Evolutionary conservation across 2,329 filamentous ascomycete genomes (phyloP), one percentile per base, ranked within the genome.

Genomic region (Polychaeton citri): DNA sequence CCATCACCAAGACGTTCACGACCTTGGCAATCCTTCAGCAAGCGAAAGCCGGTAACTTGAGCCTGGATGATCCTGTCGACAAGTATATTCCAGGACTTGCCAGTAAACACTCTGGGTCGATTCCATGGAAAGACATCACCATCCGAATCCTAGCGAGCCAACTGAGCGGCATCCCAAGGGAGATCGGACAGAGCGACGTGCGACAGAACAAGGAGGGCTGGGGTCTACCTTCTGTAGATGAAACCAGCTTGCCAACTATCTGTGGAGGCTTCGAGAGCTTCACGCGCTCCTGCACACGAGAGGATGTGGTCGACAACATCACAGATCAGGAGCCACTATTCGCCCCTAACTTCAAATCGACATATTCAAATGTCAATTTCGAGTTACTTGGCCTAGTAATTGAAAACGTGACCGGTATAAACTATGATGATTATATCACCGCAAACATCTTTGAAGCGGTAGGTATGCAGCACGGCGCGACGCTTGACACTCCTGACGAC

Each of bases 1-100:
- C 46, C 3, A 49, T 54, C 36, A 62, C 61, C 5, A 65, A 66
- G 37, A 49, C 73, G 2, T 49, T 72, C 37, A 64, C 71, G 2
- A 62, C 62, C 2, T 61, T 76, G 33, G 67, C 69, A 2, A 60
- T 64, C 2, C 48, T 76, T 9, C 65, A 73, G 36, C 68, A 68
- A 34, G 66, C 74, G 2, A 67, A 73, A 19, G 60, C 64, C 5
- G 69, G 68, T 0, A 53, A 65, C 0, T 43, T 75, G 1, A 50
- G 49, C 2, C 55, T 74, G 0, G 59, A 64, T 5, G 61, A 59
- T 4, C 63, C 71, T 20, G 42, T 74, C 0, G 56, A 58, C 0
- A 28, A 48, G 0, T 38, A 71, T 3, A 58, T 66, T 3, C 69
- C 70, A 0, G 67, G 69, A 19, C 58, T 76, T 0, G 56, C 58